A percentile compares a stretch with the other conserved stretches of the same genome.
Evolutionary conservation across 1,139 yeast species (phyloP).

Genomic region (Suzukiozyma palmioleophila): DNA sequence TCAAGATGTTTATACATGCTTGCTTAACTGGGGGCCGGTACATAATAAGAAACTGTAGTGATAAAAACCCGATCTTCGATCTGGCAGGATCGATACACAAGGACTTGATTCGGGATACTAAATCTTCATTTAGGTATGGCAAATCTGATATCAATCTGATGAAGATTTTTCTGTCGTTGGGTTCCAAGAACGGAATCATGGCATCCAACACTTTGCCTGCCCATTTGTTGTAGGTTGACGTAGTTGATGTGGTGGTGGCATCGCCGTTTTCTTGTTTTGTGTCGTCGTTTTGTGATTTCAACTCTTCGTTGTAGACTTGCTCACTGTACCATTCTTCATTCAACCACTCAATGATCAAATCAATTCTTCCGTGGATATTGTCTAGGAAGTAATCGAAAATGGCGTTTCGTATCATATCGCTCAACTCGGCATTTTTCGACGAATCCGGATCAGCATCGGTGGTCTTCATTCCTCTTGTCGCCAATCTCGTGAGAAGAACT

Average conservation of each 20-base stretch:
- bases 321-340: slow-evolving; percentile 95
- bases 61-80: slow-evolving; percentile 72
- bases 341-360: slow-evolving; percentile 85
- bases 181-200: slow-evolving; percentile 78
- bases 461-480: slow-evolving; percentile 68
- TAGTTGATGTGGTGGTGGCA: slow-evolving; percentile 2
- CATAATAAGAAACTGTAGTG: slow-evolving; percentile 78
- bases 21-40: slow-evolving; percentile 80
- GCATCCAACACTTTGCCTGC: slow-evolving; percentile 71
- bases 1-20: slow-evolving; percentile 61
- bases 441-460: slow-evolving; percentile 18
- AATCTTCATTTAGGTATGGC: slow-evolving; percentile 62
- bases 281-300: slow-evolving; percentile 11
- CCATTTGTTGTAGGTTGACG: slow-evolving; percentile 58
- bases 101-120: slow-evolving; percentile 63
- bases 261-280: slow-evolving; percentile 10
- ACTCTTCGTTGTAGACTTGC: slow-evolving; percentile 35
- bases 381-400: slow-evolving; percentile 70
- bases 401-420: slow-evolving; percentile 63
- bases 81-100: slow-evolving; percentile 85
- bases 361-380: slow-evolving; percentile 69
- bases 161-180: slow-evolving; percentile 72
- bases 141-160: slow-evolving; percentile 81
- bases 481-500: slow-evolving; percentile 66
- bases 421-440: slow-evolving; percentile 32